Evolutionary conservation across 306 rosid species (phyloP).

Genomic region (Fragaria iinumae): DNA sequence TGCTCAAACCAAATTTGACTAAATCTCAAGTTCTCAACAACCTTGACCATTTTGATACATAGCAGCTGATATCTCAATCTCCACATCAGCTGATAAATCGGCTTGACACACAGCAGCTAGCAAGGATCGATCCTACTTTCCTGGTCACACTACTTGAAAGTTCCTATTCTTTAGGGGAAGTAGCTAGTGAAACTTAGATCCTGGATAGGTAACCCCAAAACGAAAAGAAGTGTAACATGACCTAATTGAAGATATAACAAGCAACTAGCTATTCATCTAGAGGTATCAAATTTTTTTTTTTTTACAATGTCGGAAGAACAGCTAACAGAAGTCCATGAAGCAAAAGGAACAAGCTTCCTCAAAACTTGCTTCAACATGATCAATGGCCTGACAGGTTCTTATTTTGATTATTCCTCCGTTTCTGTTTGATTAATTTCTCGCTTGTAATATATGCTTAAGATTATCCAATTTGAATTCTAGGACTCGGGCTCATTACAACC

Average conservation of each 20-base stretch:
- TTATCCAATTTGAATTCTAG: not conserved
- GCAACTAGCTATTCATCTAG: not conserved
- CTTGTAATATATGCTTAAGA: not conserved
- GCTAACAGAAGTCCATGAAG: not conserved
- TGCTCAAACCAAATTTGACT: not conserved
- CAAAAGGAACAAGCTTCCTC: slow-evolving; percentile 1
- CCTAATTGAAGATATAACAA: not conserved
- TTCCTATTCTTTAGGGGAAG: not conserved
- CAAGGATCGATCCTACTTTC: not conserved
- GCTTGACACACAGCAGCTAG: not conserved
- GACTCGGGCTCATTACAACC: slow-evolving; percentile 6
- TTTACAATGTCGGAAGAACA: not conserved
- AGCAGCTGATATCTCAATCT: not conserved
- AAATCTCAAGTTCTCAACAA: not conserved
- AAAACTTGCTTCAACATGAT: slow-evolving; percentile 20
- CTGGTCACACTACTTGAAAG: not conserved
- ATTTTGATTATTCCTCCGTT: not conserved
- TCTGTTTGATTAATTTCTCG: not conserved
- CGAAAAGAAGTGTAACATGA: not conserved
- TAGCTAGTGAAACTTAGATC: too few species aligned
- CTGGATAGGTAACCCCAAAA: not conserved
- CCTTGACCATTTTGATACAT: not conserved
- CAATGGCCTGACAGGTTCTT: slow-evolving; percentile 19
- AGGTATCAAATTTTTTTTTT: too few species aligned
- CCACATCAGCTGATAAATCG: not conserved